A percentile compares a stretch with the other conserved stretches of the same genome.
Conservation (phyloP, 2,329 filamentous ascomycete species). For the Pleomassaria siparia region DNA sequence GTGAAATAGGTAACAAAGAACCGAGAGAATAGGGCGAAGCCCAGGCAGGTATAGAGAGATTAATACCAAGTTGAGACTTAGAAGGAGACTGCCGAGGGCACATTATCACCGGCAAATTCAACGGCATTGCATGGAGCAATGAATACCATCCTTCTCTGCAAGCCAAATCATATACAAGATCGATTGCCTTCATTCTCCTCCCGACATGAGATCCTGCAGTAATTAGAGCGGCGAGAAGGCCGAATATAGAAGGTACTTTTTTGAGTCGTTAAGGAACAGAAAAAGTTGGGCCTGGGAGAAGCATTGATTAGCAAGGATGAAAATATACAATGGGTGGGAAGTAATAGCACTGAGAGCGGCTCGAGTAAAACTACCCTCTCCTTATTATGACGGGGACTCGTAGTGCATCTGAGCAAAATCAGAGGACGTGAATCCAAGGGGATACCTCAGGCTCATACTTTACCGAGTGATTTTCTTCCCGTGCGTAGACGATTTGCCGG, state of each 20-base stretch:
- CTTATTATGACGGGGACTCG: background rate
- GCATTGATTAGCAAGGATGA: background rate
- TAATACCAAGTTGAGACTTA: too few species aligned
- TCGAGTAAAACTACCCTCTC: background rate
- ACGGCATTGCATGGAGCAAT: too few species aligned
- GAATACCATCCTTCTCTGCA: too few species aligned
- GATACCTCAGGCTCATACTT: constrained; percentile 9
- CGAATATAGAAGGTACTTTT: background rate
- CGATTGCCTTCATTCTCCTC: too few species aligned
- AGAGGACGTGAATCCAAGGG: constrained; percentile 13
- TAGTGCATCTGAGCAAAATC: constrained; percentile 5
- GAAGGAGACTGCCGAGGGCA: too few species aligned
- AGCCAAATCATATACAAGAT: too few species aligned
- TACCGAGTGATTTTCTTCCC: constrained; percentile 19
- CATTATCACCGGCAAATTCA: too few species aligned
- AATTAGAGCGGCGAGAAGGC: background rate
- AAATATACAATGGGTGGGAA: background rate
- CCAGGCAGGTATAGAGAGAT: too few species aligned
- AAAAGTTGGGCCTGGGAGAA: background rate
- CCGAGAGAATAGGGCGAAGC: too few species aligned
- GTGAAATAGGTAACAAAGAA: too few species aligned
- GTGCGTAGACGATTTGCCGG: constrained; percentile 19
- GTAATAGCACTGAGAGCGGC: background rate
- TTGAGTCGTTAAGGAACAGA: background rate
- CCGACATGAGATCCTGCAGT: too few species aligned